A percentile compares a stretch with the other conserved stretches of the same genome.
Evolutionary conservation across 2,329 filamentous ascomycete genomes (phyloP).

Genomic region (Colletotrichum sp.): DNA sequence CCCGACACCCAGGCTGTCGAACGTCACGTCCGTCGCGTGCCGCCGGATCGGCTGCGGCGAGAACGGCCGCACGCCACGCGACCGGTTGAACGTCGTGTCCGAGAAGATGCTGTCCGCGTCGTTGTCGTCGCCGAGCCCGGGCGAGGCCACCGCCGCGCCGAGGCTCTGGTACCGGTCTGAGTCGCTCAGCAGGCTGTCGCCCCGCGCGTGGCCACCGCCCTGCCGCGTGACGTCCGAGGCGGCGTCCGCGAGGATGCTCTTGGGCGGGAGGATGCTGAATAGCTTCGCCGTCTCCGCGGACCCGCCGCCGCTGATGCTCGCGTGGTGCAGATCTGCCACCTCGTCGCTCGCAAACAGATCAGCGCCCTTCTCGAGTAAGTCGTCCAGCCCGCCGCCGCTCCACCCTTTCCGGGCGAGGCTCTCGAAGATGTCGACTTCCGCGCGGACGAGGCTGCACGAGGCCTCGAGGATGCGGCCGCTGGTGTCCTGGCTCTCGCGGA

Average conservation of each 20-base stretch:
- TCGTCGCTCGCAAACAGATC: constrained; percentile 62
- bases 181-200: constrained; percentile 61
- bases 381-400: constrained; percentile 70
- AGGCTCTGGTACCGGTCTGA: constrained; percentile 64
- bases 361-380: constrained; percentile 66
- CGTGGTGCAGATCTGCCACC: constrained; percentile 26
- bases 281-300: constrained; percentile 50
- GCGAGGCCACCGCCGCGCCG: constrained; percentile 43
- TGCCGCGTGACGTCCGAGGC: constrained; percentile 41
- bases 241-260: constrained; percentile 65
- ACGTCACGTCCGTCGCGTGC: constrained; percentile 44
- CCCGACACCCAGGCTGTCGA: constrained; percentile 38
- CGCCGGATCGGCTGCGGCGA: constrained; percentile 59
- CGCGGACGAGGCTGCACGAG: constrained; percentile 68
- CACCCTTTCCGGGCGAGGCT: constrained; percentile 70
- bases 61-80: constrained; percentile 62
- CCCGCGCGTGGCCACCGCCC: constrained; percentile 43
- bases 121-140: constrained; percentile 24
- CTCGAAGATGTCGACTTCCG: constrained; percentile 75
- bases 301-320: constrained; percentile 32
- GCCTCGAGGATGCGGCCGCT: constrained; percentile 67
- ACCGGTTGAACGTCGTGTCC: constrained; percentile 54
- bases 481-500: constrained; percentile 70
- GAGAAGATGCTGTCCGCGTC: constrained; percentile 56
- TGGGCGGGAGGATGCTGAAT: constrained; percentile 69